Conservation (phyloP, 768 basidiomycete species). For the Tylopilus sp. region DNA sequence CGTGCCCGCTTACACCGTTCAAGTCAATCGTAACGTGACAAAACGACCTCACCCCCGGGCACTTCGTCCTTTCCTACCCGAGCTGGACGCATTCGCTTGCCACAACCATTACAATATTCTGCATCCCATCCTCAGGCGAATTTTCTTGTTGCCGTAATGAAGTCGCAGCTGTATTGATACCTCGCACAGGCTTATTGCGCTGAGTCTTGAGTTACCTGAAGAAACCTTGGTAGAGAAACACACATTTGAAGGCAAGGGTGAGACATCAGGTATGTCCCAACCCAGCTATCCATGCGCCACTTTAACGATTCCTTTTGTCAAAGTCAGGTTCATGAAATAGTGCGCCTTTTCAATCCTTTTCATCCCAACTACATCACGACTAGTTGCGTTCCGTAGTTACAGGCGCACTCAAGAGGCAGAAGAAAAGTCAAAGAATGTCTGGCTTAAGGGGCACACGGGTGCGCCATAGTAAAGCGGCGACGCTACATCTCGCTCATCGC, state of each 20-base stretch:
- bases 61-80: conserved; percentile 47
- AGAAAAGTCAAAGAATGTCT: conserved; percentile 47
- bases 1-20: neutral
- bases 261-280: conserved; percentile 36
- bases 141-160: neutral
- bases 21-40: conserved; percentile 46
- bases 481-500: conserved; percentile 36
- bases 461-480: neutral
- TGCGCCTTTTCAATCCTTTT: conserved; percentile 13
- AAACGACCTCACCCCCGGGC: conserved; percentile 45
- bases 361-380: neutral
- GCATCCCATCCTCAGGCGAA: conserved; percentile 43
- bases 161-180: neutral
- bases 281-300: neutral
- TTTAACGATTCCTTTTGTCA: neutral
- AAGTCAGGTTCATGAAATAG: conserved; percentile 68
- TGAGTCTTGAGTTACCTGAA: conserved; percentile 52
- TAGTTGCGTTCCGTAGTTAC: conserved; percentile 32
- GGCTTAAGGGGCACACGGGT: conserved; percentile 61
- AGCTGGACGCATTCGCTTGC: conserved; percentile 47
- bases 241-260: conserved; percentile 36
- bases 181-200: conserved; percentile 40
- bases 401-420: conserved; percentile 50
- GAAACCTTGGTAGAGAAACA: conserved; percentile 50
- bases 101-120: conserved; percentile 52